Evolutionary conservation across 306 rosid genomes (phyloP).

Genomic region (Casuarina equisetifolia): DNA sequence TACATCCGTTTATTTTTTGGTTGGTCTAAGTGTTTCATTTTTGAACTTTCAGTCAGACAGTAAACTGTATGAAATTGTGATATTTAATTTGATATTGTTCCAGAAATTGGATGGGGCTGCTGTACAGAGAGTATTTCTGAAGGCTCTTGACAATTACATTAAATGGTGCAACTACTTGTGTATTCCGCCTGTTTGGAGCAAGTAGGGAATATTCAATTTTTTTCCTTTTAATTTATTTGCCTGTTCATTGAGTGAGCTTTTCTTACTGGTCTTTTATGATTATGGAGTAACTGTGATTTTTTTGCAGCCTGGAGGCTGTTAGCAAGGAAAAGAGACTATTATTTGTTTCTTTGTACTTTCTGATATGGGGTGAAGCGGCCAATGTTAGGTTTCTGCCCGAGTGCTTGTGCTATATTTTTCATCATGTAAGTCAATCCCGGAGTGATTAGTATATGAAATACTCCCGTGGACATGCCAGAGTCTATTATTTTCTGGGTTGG

Average conservation of each 20-base stretch:
- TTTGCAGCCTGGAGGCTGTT: constrained; percentile 59
- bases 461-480: not conserved
- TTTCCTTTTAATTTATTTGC: constrained; percentile 8
- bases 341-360: constrained; percentile 66
- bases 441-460: constrained; percentile 1
- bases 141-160: constrained; percentile 82
- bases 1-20: constrained; percentile 1
- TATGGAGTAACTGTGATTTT: constrained; percentile 22
- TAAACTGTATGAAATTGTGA: constrained; percentile 10
- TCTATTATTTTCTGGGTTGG: too few relatives aligned
- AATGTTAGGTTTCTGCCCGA: constrained; percentile 93
- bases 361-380: constrained; percentile 95
- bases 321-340: constrained; percentile 73
- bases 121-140: constrained; percentile 54
- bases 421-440: constrained; percentile 70
- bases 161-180: constrained; percentile 81
- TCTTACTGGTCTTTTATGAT: constrained; percentile 18
- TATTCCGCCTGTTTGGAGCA: constrained; percentile 93
- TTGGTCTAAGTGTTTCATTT: constrained; percentile 1
- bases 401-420: constrained; percentile 99
- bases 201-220: constrained; percentile 41
- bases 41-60: not conserved
- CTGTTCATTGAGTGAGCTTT: constrained; percentile 20
- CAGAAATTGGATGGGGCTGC: constrained; percentile 87
- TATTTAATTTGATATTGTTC: constrained; percentile 22